phyloP scores from a whole-genome alignment of 257 asterid species.

The Gentiana macrophylla region DNA sequence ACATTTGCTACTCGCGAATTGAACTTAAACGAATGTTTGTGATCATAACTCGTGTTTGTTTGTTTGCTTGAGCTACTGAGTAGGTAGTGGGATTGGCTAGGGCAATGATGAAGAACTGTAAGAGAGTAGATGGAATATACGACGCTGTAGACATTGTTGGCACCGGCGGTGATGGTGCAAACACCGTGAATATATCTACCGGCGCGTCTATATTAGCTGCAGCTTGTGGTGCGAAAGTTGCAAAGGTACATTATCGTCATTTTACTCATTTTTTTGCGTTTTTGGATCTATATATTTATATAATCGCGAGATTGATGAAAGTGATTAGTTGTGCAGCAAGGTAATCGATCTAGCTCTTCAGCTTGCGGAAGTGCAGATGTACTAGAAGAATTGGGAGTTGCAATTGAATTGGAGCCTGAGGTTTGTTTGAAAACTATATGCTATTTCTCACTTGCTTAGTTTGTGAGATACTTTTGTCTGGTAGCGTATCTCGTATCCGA shows the following conservation, averaged over 20 bases:
- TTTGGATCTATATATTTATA: not conserved
- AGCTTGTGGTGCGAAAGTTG: slow-evolving; percentile 81
- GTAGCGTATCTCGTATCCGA: no score
- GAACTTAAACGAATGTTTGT: not conserved
- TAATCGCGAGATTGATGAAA: not conserved
- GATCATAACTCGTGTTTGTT: not conserved
- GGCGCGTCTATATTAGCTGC: slow-evolving; percentile 91
- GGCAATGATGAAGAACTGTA: slow-evolving; percentile 64
- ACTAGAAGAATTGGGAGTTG: slow-evolving; percentile 66
- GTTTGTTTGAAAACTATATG: slow-evolving; percentile 21
- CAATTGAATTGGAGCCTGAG: slow-evolving; percentile 61
- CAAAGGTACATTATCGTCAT: slow-evolving; percentile 37
- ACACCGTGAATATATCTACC: slow-evolving; percentile 78
- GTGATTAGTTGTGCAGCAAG: slow-evolving; percentile 50
- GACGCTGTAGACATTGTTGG: slow-evolving; percentile 79
- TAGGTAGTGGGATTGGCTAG: slow-evolving; percentile 79
- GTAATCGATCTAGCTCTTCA: slow-evolving; percentile 82
- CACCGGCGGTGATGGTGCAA: slow-evolving; percentile 86
- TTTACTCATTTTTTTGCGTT: not conserved
- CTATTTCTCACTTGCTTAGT: not conserved
- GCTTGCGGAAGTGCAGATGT: slow-evolving; percentile 95
- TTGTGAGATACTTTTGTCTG: no score
- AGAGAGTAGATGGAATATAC: slow-evolving; percentile 50
- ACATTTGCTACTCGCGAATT: not conserved
- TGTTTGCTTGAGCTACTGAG: not conserved